These are phyloP conservation scores for Spergularia bocconei DNA, from an alignment of 148 eudicot genomes.

Conservation along the genomic window DNA sequence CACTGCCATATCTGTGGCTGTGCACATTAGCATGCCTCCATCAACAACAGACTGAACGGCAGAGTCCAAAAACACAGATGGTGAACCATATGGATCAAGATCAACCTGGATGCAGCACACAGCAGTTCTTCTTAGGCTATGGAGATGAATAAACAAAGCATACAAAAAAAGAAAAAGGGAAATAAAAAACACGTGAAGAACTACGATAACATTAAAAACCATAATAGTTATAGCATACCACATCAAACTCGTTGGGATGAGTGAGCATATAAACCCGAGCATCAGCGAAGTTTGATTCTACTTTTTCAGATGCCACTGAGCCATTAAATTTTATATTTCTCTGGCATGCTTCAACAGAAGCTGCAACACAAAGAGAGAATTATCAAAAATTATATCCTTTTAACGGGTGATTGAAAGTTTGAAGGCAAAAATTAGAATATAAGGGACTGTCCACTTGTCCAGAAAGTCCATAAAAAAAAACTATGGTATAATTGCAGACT, in stretches of 20 bases:
- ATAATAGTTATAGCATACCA: conserved; percentile 47
- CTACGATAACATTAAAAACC: not conserved
- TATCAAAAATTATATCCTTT: not conserved
- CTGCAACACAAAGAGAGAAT: conserved; percentile 39
- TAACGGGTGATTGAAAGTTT: not conserved
- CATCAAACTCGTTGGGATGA: conserved; percentile 95
- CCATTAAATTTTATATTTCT: conserved; percentile 97
- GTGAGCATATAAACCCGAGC: conserved; percentile 98
- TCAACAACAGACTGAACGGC: conserved; percentile 89
- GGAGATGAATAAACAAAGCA: not conserved
- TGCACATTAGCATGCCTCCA: conserved; percentile 97
- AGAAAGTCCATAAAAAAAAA: not conserved
- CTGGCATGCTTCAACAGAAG: conserved; percentile 88
- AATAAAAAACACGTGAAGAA: no score
- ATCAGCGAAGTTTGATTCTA: conserved; percentile 88
- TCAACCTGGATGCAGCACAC: conserved; percentile 64
- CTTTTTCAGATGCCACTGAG: conserved; percentile 82
- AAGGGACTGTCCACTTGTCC: not conserved
- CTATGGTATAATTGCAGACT: not conserved
- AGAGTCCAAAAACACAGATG: conserved; percentile 95
- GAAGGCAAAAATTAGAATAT: not conserved
- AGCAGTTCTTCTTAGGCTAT: not conserved
- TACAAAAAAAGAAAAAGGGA: not conserved
- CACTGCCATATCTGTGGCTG: conserved; percentile 99
- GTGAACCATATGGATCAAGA: conserved; percentile 99